These are phyloP conservation scores for Naegleria lovaniensis DNA, from an alignment of 208 protist genomes.

Conservation along the genomic window DNA sequence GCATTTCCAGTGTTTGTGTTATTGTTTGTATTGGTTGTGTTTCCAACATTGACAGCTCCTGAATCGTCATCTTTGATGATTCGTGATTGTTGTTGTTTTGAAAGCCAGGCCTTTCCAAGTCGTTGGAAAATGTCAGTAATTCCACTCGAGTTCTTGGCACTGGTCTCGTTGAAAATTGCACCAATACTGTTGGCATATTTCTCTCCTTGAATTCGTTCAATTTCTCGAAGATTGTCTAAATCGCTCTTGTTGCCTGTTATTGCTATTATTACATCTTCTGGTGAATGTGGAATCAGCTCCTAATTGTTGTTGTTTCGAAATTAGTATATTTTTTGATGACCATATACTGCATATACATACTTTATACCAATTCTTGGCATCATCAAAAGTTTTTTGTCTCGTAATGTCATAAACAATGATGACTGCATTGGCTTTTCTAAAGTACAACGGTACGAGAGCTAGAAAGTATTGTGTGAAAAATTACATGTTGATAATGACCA, in stretches of 20 bases:
- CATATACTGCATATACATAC: not conserved
- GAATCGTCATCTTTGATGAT: not conserved
- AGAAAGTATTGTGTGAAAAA: not conserved
- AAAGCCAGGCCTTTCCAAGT: not conserved
- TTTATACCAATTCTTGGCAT: conserved; percentile 4
- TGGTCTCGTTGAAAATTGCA: not conserved
- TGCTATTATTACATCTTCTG: not conserved
- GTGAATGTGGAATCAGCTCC: not conserved
- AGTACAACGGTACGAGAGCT: conserved; percentile 51
- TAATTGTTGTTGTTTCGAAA: too few species aligned
- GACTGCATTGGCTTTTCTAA: conserved; percentile 41
- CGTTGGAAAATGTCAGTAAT: not conserved
- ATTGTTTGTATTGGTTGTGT: not conserved
- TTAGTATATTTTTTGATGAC: too few species aligned
- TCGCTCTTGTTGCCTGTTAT: not conserved
- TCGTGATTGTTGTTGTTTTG: not conserved
- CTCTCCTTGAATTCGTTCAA: not conserved
- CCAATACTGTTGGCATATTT: not conserved
- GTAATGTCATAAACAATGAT: conserved; percentile 53
- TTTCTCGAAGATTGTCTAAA: not conserved
- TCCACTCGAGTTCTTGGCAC: not conserved
- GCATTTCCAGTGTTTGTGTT: not conserved
- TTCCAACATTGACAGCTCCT: not conserved
- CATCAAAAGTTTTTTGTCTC: conserved; percentile 18
- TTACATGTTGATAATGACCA: too few species aligned